phyloP scores from a whole-genome alignment of 2,329 filamentous ascomycete species.

The Fusarium dlaminii region DNA sequence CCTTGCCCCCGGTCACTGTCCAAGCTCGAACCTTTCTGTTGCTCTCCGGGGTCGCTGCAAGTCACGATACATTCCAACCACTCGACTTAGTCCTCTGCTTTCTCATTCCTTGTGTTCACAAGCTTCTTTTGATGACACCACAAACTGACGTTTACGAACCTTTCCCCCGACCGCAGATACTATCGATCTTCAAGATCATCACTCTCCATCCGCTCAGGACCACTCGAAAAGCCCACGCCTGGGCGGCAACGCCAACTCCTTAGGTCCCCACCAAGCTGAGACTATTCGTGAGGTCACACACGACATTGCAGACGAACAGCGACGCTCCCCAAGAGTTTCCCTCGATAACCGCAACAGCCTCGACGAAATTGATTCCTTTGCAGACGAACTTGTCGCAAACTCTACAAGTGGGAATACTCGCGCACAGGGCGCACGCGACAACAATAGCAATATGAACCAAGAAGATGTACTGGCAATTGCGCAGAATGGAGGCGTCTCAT shows the following conservation, averaged over 20 bases:
- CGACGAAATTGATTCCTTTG: constrained; percentile 56
- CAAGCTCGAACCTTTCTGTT: constrained; percentile 29
- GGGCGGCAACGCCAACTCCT: constrained; percentile 54
- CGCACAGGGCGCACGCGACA: constrained; percentile 26
- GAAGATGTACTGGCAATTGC: constrained; percentile 68
- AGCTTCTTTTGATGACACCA: constrained; percentile 10
- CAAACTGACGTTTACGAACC: constrained; percentile 32
- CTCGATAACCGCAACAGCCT: constrained; percentile 56
- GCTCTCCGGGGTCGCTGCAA: constrained; percentile 25
- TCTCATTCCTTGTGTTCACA: constrained; percentile 25
- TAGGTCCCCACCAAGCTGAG: constrained; percentile 86
- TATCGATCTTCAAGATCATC: constrained; percentile 89
- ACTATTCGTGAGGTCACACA: constrained; percentile 82
- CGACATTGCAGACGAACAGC: constrained; percentile 78
- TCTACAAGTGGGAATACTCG: constrained; percentile 45
- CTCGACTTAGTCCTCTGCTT: constrained; percentile 30
- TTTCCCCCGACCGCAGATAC: constrained; percentile 71
- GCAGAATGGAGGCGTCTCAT: constrained; percentile 67
- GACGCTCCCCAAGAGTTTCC: constrained; percentile 70
- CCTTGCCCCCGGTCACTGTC: constrained; percentile 32
- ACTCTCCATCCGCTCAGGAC: constrained; percentile 84
- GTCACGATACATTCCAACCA: constrained; percentile 43
- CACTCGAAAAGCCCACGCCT: constrained; percentile 59
- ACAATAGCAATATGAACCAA: constrained; percentile 51
- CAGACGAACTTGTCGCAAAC: constrained; percentile 54